Evolutionary conservation across 169 alveolate genomes (phyloP), one percentile per base, ranked within the genome.

Genomic region (Amoebophrya sp.): DNA sequence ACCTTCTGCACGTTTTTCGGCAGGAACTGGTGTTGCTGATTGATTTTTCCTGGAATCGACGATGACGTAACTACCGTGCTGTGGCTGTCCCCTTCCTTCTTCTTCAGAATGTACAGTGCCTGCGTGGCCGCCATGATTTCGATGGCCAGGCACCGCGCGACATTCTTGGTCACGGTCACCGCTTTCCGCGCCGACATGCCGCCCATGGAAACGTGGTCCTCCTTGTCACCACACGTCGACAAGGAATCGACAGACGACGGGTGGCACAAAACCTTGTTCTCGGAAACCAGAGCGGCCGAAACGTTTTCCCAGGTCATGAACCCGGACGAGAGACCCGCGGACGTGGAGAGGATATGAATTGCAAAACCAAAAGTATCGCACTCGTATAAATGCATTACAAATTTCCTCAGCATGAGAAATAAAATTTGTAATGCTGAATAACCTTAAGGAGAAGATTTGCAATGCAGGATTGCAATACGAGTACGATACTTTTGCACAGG

Each of bases 131-230:
- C 93, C 94, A 95, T 89, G n/a, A 95, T 88, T 92, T 95, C 96
- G 12, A 95, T 94, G 32, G 95, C 95, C 40, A 95, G 40, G 40
- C 94, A 90, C n/a, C 92, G 54, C 89, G 88, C 94, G 33, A 94
- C 94, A 93, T 94, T 93, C 39, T 92, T 77, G 77, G 90, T 77
- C 90, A 94, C 89, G 10, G 38, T 47, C 3, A 93, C n/a, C 0
- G 93, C 94, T 88, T 95, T 94, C 91, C 95, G 93, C 35, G 96
- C 95, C 53, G 94, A 92, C 91, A 89, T 92, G 0, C 95, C 94
- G 39, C 96, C 96, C 96, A 95, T 95, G 0, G 95, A 93, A 0
- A 95, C 96, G 92, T 95, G 96, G 90, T 95, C 96, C 93, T 95
- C 96, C 89, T 94, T 92, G 33, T 93, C 95, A 0, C 96, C 95